These are phyloP conservation scores for Vigna hirtella DNA, from an alignment of 306 rosid species.

Conservation along the genomic window DNA sequence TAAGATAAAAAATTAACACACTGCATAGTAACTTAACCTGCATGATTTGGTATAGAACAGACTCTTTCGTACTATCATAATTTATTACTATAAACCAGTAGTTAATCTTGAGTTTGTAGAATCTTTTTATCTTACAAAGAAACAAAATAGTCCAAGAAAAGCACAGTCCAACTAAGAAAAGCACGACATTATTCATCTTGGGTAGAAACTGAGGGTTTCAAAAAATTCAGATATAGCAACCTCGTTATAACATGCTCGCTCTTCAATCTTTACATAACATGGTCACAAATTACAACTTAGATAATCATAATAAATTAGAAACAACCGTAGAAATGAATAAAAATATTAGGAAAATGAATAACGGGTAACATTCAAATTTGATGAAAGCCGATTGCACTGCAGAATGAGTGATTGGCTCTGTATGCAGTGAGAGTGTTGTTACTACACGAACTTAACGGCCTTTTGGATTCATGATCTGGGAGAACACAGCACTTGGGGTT, in stretches of 20 bases:
- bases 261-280: slow-evolving; percentile 24
- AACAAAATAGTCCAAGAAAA: background rate
- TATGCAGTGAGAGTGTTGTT: slow-evolving; percentile 25
- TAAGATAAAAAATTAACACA: background rate
- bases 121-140: slow-evolving; percentile 2
- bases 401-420: slow-evolving; percentile 28
- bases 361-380: slow-evolving; percentile 43
- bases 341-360: slow-evolving; percentile 44
- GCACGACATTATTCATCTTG: background rate
- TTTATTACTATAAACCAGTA: background rate
- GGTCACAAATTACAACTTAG: slow-evolving; percentile 59
- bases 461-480: slow-evolving; percentile 99
- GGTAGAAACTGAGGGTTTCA: background rate
- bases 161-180: background rate
- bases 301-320: slow-evolving; percentile 48
- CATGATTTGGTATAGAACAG: background rate
- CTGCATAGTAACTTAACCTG: background rate
- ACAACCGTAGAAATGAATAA: slow-evolving; percentile 38
- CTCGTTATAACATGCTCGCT: too few species aligned
- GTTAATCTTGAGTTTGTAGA: slow-evolving; percentile 19
- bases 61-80: background rate
- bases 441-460: slow-evolving; percentile 71
- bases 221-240: background rate
- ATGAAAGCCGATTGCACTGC: slow-evolving; percentile 30
- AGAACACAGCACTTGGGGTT: slow-evolving; percentile 97